Conservation (phyloP, 1,284 basidiomycete species). For the Cutaneotrichosporon sp. region DNA sequence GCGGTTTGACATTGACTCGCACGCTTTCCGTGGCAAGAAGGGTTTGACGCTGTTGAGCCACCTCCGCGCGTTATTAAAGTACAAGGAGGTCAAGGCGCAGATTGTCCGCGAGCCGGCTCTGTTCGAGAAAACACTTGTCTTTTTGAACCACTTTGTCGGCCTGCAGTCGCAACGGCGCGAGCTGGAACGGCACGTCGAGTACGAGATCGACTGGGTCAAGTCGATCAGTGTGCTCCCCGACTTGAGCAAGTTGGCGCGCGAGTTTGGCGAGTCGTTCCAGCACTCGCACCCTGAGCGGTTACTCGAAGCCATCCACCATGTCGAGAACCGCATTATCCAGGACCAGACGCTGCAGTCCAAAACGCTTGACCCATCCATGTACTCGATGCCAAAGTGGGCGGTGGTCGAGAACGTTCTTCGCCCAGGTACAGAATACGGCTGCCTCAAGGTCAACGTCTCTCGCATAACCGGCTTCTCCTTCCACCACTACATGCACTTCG, state of each 20-base stretch:
- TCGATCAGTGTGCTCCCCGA: slow-evolving; percentile 89
- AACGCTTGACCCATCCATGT: slow-evolving; percentile 61
- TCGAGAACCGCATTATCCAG: slow-evolving; percentile 67
- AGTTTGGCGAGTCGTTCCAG: slow-evolving; percentile 70
- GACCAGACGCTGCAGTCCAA: slow-evolving; percentile 47
- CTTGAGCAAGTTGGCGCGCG: slow-evolving; percentile 76
- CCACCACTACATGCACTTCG: slow-evolving; percentile 89
- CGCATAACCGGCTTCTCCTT: slow-evolving; percentile 52
- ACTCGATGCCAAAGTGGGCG: slow-evolving; percentile 59
- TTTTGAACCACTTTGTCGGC: slow-evolving; percentile 82
- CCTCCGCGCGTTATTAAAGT: slow-evolving; percentile 60
- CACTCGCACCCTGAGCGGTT: slow-evolving; percentile 57
- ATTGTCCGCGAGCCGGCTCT: slow-evolving; percentile 62
- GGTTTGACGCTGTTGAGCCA: slow-evolving; percentile 87
- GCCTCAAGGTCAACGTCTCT: slow-evolving; percentile 70
- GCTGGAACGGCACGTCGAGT: slow-evolving; percentile 76
- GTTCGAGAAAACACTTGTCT: slow-evolving; percentile 56
- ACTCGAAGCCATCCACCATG: slow-evolving; percentile 61
- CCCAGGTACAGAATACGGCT: slow-evolving; percentile 13
- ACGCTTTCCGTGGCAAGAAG: slow-evolving; percentile 85
- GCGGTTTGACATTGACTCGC: slow-evolving; percentile 67
- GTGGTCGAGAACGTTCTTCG: slow-evolving; percentile 34
- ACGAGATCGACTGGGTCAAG: slow-evolving; percentile 91
- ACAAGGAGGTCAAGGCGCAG: slow-evolving; percentile 65
- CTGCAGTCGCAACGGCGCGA: slow-evolving; percentile 85